A percentile compares a stretch with the other conserved stretches of the same genome.
Conservation (phyloP, 305 asterid genomes). For the Fraxinus velutina region DNA sequence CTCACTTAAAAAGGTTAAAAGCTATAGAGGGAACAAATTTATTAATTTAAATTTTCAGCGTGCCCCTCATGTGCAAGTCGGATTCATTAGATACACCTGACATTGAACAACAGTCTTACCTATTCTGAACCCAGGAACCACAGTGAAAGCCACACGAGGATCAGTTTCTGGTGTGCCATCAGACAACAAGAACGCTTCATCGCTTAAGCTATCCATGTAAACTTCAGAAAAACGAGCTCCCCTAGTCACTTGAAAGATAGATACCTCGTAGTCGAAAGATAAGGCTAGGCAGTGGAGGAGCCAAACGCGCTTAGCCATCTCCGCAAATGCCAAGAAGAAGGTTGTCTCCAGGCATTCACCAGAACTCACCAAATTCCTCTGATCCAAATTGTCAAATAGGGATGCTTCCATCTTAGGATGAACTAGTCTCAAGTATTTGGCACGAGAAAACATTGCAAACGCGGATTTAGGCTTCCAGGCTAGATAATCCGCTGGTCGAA, state of each 20-base stretch:
- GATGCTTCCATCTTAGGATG: slow-evolving; percentile 52
- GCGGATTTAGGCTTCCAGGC: slow-evolving; percentile 54
- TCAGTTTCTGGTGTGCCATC: slow-evolving; percentile 16
- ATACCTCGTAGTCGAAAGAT: slow-evolving; percentile 22
- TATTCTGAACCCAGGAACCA: slow-evolving; percentile 40
- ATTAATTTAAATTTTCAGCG: background rate
- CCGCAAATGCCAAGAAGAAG: slow-evolving; percentile 31
- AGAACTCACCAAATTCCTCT: slow-evolving; percentile 28
- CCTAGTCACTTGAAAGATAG: slow-evolving; percentile 29
- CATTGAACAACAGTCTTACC: slow-evolving; percentile 44
- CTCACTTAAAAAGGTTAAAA: background rate
- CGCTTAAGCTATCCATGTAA: slow-evolving; percentile 43
- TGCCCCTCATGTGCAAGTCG: background rate
- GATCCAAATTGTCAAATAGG: slow-evolving; percentile 38
- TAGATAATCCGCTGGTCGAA: slow-evolving; percentile 43
- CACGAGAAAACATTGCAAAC: slow-evolving; percentile 43
- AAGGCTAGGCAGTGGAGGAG: slow-evolving; percentile 35
- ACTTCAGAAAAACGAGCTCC: slow-evolving; percentile 35
- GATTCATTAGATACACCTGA: slow-evolving; percentile 44
- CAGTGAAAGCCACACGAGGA: slow-evolving; percentile 34
- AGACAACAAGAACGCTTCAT: slow-evolving; percentile 27
- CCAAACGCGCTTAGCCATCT: slow-evolving; percentile 48
- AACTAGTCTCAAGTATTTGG: slow-evolving; percentile 36
- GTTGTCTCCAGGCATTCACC: slow-evolving; percentile 35
- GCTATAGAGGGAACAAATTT: background rate